Conservation (phyloP, 2,329 filamentous ascomycete genomes). For the Colletotrichum higginsianum region DNA sequence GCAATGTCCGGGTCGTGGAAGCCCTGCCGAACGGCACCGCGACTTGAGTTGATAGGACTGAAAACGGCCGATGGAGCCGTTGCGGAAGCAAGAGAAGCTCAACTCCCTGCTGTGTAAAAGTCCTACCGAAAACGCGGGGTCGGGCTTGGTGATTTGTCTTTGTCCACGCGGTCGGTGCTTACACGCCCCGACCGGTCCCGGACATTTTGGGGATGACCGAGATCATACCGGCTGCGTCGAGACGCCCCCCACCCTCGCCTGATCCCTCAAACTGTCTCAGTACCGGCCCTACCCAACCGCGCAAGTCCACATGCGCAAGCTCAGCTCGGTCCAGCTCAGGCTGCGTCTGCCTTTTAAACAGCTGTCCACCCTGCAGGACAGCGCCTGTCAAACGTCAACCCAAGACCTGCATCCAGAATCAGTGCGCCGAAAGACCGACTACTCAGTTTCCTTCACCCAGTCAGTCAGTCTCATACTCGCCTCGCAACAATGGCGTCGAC, state of each 20-base stretch:
- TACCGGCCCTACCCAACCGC: slow-evolving; percentile 1
- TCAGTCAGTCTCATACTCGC: neutral
- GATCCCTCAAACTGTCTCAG: slow-evolving; percentile 21
- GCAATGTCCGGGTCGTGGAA: neutral
- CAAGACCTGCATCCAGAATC: neutral
- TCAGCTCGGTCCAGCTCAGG: neutral
- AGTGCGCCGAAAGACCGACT: neutral
- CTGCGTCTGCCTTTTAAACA: slow-evolving; percentile 10
- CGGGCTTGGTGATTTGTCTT: neutral
- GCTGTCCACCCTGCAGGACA: neutral
- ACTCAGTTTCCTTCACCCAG: neutral
- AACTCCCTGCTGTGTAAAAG: no score
- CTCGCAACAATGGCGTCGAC: slow-evolving; percentile 16
- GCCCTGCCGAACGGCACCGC: neutral
- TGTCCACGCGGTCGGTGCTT: neutral
- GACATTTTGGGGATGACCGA: slow-evolving; percentile 42
- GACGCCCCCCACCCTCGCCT: slow-evolving; percentile 6
- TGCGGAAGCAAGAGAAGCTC: no score
- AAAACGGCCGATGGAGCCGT: no score
- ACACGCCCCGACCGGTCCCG: slow-evolving; percentile 26
- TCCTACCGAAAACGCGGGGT: no score
- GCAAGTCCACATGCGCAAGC: neutral
- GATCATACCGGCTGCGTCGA: slow-evolving; percentile 15
- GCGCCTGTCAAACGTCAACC: neutral
- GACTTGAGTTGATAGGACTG: no score